Conservation (phyloP, 306 rosid genomes). For the Cucurbita moschata region DNA sequence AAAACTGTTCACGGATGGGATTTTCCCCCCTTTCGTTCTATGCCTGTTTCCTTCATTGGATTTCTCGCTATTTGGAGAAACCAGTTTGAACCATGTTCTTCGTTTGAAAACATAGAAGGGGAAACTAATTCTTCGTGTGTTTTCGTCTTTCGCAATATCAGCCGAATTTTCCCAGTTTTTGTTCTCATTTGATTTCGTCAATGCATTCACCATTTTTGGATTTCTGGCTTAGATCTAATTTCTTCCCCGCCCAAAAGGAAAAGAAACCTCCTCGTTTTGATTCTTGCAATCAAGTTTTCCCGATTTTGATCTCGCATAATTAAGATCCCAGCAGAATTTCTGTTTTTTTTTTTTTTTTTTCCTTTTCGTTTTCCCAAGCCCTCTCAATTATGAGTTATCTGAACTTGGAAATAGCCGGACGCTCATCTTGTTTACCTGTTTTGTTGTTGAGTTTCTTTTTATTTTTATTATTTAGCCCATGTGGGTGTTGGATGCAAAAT, state of each 20-base stretch:
- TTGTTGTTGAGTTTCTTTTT: neutral
- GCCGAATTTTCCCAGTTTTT: neutral
- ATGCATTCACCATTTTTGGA: neutral
- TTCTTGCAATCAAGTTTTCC: neutral
- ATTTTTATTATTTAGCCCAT: neutral
- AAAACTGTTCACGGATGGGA: neutral
- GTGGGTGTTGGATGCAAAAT: neutral
- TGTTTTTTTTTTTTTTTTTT: neutral
- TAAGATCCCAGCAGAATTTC: neutral
- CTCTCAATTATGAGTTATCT: conserved; percentile 3
- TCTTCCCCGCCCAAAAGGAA: neutral
- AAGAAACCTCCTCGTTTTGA: neutral
- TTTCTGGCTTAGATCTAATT: neutral
- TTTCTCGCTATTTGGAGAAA: neutral
- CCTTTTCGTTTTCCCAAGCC: neutral
- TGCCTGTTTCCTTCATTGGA: neutral
- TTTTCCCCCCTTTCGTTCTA: neutral
- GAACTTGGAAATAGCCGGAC: neutral
- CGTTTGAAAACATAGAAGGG: too few relatives aligned
- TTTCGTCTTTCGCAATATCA: neutral
- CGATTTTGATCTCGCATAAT: neutral
- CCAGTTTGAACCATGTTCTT: neutral
- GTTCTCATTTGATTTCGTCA: neutral
- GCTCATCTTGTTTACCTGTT: neutral
- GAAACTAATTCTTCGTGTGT: neutral